These are phyloP conservation scores for Pulveroboletus frians DNA, from an alignment of 768 basidiomycete species.

Conservation along the genomic window DNA sequence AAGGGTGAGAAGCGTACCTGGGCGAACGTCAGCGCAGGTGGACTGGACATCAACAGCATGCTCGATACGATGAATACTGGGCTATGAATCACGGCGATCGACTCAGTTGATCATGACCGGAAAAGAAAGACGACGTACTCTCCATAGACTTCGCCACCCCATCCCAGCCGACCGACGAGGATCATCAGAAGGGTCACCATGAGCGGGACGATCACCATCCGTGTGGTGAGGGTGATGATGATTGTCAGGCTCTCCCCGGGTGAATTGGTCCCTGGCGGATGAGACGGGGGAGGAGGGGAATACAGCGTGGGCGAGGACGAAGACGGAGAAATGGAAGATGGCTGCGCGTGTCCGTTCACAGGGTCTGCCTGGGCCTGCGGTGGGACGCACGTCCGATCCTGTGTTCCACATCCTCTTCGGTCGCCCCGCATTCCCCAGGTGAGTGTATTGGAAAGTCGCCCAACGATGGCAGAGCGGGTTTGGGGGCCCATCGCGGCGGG, in stretches of 20 bases:
- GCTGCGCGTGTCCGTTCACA: background rate
- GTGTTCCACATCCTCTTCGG: slow-evolving; percentile 5
- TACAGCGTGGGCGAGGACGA: background rate
- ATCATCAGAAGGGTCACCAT: no score
- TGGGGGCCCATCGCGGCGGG: slow-evolving; percentile 6
- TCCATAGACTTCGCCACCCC: no score
- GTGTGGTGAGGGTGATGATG: no score
- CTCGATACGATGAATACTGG: slow-evolving; percentile 86
- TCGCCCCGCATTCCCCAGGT: slow-evolving; percentile 26
- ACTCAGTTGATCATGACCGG: background rate
- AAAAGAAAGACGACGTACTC: slow-evolving; percentile 33
- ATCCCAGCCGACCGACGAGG: no score
- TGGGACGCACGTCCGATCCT: background rate
- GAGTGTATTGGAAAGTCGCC: background rate
- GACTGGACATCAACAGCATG: slow-evolving; percentile 75
- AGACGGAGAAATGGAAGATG: background rate
- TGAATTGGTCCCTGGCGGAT: slow-evolving; percentile 4
- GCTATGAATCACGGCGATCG: slow-evolving; percentile 35
- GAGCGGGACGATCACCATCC: no score
- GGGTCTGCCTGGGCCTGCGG: background rate
- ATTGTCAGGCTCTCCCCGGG: slow-evolving; percentile 81
- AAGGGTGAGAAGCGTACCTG: background rate
- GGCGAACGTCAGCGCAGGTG: slow-evolving; percentile 68
- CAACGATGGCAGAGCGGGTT: no score
- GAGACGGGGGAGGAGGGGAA: background rate